A percentile compares a stretch with the other conserved stretches of the same genome.
phyloP scores from a whole-genome alignment of 2,329 filamentous ascomycete genomes.

The Botryotinia narcissicola region DNA sequence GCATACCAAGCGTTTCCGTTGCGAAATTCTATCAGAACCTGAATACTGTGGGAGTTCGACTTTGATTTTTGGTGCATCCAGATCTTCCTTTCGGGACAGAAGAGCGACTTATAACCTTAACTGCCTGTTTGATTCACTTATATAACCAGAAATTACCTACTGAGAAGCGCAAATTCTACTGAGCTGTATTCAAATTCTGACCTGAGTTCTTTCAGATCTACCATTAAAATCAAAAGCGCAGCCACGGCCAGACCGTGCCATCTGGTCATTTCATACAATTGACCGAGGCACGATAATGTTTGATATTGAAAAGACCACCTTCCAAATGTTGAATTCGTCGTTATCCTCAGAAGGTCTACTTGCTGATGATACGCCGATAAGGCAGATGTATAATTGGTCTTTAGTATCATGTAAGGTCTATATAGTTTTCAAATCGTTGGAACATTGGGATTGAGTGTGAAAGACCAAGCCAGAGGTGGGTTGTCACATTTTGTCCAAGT shows the following conservation, averaged over 20 bases:
- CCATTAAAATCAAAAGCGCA: background rate
- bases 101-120: background rate
- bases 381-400: accelerated
- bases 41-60: background rate
- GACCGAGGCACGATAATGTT: too few relatives aligned
- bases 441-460: background rate
- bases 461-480: accelerated
- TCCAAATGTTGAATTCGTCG: accelerated
- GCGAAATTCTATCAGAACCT: background rate
- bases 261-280: too few relatives aligned
- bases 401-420: background rate
- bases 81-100: background rate
- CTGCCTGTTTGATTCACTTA: background rate
- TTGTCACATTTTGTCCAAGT: background rate
- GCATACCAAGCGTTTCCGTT: too few relatives aligned
- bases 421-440: too few relatives aligned
- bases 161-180: background rate
- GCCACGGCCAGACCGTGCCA: background rate
- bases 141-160: background rate
- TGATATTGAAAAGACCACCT: too few relatives aligned
- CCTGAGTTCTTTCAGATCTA: background rate
- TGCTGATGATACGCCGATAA: background rate
- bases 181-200: background rate
- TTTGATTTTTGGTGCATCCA: background rate
- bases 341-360: accelerated